Evolutionary conservation across 306 rosid genomes (phyloP), one percentile per base, ranked within the genome.

Genomic region (Vigna angularis): DNA sequence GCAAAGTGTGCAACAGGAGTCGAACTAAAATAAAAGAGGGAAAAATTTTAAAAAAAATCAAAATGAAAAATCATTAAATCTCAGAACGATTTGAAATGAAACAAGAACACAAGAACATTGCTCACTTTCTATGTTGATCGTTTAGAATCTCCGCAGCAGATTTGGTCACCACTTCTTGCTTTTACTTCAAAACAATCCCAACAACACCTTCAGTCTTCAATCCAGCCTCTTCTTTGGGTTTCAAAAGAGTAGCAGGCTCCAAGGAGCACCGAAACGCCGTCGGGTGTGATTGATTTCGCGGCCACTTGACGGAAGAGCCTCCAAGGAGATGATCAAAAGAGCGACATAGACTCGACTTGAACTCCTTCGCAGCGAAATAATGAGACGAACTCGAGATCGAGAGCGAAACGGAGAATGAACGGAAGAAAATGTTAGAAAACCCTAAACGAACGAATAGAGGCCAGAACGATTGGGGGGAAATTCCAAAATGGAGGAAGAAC

Each of bases 71-170:
- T 14, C 76, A 48, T 9, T 38, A 51, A 58, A 67, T 63, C 42
- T 28, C 16, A 68, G 3, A 1, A 66, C 2, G 0, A 8, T 32
- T 11, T 8, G 16, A 40, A 53, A 10, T 2, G 15, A 53, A 70
- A 73, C 28, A 70, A 70, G 2, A 67, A 36, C 9, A 8, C 13
- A 5, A 26, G 24, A 44, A 1, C 0, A 82, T 85, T 61, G 85
- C 97, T 82, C 82, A 91, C 99, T 96, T 96, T 48, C 82, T 65
- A 34, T 83, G 79, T 26, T 95, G 98, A 81, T 96, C 99, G 0
- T 85, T 89, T 3, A 96, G 87, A 55, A 96, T 96, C 81, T 96
- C 98, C 48, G 91, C 90, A 57, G 92, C 99, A 28, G 94, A 96
- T 85, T 93, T 96, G 0, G 98, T 28, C 58, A 86, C 79, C 56